Percentiles rank a stretch among this genome's conserved stretches.
phyloP scores from a whole-genome alignment of 225 moss, liverwort and hornwort genomes.

The Sphagnum tenellum region DNA sequence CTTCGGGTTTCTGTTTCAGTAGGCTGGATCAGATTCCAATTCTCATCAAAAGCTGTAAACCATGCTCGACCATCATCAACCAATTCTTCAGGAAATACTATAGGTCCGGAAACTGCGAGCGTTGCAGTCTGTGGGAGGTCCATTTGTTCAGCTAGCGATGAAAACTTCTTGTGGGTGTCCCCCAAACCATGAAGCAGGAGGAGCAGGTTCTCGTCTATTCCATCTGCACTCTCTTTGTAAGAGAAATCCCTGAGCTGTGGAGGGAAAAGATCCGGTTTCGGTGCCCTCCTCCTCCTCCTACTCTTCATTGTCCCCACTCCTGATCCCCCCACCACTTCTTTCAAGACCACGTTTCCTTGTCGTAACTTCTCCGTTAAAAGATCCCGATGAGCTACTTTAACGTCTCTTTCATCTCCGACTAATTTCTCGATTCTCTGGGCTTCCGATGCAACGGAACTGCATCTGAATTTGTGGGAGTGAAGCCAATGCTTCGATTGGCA shows the following conservation, averaged over 20 bases:
- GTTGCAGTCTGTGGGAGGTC: slow-evolving; percentile 18
- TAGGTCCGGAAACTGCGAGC: slow-evolving; percentile 19
- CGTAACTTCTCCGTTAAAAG: not conserved
- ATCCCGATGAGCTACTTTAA: not conserved
- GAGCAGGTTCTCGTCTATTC: slow-evolving; percentile 20
- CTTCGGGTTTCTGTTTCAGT: slow-evolving; percentile 7
- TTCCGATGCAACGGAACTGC: slow-evolving; percentile 3
- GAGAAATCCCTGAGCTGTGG: slow-evolving; percentile 11
- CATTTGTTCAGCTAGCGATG: slow-evolving; percentile 12
- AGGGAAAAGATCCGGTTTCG: slow-evolving; percentile 13
- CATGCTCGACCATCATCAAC: slow-evolving; percentile 13
- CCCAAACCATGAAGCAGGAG: slow-evolving; percentile 21
- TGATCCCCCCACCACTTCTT: slow-evolving; percentile 5
- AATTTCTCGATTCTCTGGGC: not conserved
- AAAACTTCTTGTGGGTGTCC: slow-evolving; percentile 12
- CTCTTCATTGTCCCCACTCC: not conserved
- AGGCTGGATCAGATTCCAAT: slow-evolving; percentile 9
- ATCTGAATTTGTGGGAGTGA: not conserved
- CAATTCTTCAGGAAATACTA: slow-evolving; percentile 10
- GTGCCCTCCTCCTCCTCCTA: not conserved
- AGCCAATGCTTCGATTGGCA: slow-evolving; percentile 16
- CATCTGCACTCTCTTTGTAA: slow-evolving; percentile 15
- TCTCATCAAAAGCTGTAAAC: slow-evolving; percentile 12
- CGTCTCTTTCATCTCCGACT: too few relatives aligned
- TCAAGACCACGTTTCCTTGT: slow-evolving; percentile 1